These are phyloP conservation scores for Fonsecaea monophora DNA, from an alignment of 2,329 filamentous ascomycete species.

Conservation along the genomic window DNA sequence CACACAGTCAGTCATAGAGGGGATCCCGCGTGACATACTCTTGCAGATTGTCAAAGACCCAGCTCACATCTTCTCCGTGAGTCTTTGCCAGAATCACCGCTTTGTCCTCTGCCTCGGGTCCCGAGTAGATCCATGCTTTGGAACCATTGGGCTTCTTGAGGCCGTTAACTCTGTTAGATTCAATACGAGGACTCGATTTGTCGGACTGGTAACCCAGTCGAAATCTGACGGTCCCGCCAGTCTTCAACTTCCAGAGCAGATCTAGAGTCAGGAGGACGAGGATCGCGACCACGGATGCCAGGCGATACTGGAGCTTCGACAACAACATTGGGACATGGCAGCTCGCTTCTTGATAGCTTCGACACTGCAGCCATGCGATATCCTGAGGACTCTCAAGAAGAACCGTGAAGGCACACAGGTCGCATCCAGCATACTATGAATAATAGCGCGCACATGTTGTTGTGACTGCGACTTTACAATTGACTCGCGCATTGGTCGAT, in stretches of 20 bases:
- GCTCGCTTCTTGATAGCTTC: neutral
- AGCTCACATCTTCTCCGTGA: slow-evolving; percentile 51
- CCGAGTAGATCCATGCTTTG: slow-evolving; percentile 11
- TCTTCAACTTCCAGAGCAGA: neutral
- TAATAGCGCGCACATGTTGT: neutral
- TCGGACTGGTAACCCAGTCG: neutral
- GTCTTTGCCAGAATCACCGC: slow-evolving; percentile 55
- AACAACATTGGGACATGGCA: slow-evolving; percentile 7
- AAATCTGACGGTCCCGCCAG: neutral
- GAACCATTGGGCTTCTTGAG: neutral
- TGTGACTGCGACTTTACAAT: neutral
- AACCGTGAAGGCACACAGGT: neutral
- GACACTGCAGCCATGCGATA: neutral
- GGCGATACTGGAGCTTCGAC: slow-evolving; percentile 10
- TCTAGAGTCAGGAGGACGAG: neutral
- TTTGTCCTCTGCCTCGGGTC: slow-evolving; percentile 43
- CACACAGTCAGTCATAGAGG: neutral
- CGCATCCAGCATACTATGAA: neutral
- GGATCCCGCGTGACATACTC: slow-evolving; percentile 47
- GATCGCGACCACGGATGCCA: neutral
- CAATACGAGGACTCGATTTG: neutral
- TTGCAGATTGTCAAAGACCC: slow-evolving; percentile 53
- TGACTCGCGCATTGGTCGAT: neutral
- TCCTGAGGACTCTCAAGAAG: neutral
- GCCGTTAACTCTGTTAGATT: neutral